phyloP scores from a whole-genome alignment of 2,329 filamentous ascomycete species.

The Colletotrichum shisoi region DNA sequence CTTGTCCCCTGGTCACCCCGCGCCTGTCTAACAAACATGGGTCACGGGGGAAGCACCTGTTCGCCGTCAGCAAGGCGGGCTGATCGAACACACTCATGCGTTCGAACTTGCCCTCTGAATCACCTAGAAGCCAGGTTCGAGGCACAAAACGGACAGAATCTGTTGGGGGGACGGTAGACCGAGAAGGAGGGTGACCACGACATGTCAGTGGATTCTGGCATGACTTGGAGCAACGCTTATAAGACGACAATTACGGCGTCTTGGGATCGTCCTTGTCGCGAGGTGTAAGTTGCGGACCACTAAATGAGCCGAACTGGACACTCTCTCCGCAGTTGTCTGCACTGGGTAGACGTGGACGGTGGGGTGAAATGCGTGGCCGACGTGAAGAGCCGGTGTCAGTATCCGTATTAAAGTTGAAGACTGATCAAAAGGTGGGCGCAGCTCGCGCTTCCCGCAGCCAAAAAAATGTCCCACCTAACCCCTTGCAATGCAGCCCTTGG shows the following conservation, averaged over 20 bases:
- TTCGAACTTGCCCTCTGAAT: background rate
- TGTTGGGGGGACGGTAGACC: constrained; percentile 28
- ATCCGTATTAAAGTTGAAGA: constrained; percentile 17
- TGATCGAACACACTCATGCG: constrained; percentile 18
- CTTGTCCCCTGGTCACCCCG: constrained; percentile 14
- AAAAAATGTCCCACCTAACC: constrained; percentile 30
- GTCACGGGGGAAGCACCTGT: constrained; percentile 27
- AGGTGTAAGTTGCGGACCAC: constrained; percentile 29
- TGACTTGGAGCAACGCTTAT: constrained; percentile 34
- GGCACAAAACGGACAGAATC: constrained; percentile 11
- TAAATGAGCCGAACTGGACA: constrained; percentile 4
- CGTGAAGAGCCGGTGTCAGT: constrained; percentile 28
- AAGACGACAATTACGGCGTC: constrained; percentile 32
- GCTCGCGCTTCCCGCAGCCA: constrained; percentile 23
- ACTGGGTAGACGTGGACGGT: background rate
- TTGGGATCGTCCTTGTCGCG: constrained; percentile 37
- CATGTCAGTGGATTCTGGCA: constrained; percentile 34
- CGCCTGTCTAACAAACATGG: constrained; percentile 11
- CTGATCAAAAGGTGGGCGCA: constrained; percentile 14
- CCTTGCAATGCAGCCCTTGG: constrained; percentile 26
- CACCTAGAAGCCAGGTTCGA: background rate
- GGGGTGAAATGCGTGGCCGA: constrained; percentile 16
- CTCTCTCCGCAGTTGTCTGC: constrained; percentile 9
- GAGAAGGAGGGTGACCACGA: constrained; percentile 1
- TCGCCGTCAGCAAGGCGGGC: constrained; percentile 9